These are phyloP conservation scores for Coemansia sp. DNA, from an alignment of 192 early-diverging fungal genomes.

Conservation along the genomic window DNA sequence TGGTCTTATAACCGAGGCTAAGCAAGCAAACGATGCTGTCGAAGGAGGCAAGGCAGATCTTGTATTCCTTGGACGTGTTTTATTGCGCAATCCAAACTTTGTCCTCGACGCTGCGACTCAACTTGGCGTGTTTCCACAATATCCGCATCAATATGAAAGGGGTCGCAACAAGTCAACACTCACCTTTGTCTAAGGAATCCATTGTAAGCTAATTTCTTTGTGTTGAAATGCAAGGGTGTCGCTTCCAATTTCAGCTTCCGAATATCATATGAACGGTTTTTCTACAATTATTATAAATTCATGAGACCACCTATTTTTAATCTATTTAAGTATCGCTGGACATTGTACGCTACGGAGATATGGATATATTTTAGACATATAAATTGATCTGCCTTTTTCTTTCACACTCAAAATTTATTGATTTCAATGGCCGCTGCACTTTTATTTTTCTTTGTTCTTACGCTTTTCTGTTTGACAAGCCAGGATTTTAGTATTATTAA, in stretches of 20 bases:
- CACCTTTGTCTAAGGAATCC: slow-evolving; percentile 21
- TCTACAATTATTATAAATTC: neutral
- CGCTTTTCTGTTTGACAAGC: too few relatives aligned
- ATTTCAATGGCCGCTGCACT: too few relatives aligned
- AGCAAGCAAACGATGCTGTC: slow-evolving; percentile 72
- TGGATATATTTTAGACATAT: too few relatives aligned
- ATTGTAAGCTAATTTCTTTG: neutral
- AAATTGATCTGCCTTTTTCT: too few relatives aligned
- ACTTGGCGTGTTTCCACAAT: slow-evolving; percentile 64
- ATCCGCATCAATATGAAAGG: slow-evolving; percentile 66
- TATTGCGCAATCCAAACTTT: slow-evolving; percentile 73
- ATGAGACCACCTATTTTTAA: neutral
- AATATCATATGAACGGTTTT: too few relatives aligned
- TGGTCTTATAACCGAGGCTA: slow-evolving; percentile 65
- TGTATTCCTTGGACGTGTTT: slow-evolving; percentile 68
- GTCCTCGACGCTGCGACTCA: slow-evolving; percentile 65
- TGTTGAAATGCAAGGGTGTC: neutral
- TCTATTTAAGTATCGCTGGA: neutral
- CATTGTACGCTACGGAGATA: too few relatives aligned
- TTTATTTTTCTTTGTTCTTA: too few relatives aligned
- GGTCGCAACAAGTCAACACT: slow-evolving; percentile 40
- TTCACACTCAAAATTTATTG: too few relatives aligned
- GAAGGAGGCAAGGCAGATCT: slow-evolving; percentile 66
- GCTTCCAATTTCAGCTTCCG: neutral
- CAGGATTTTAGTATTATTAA: too few relatives aligned